phyloP scores from a whole-genome alignment of 495 filamentous ascomycete genomes.

The Talaromyces trachyspermus region DNA sequence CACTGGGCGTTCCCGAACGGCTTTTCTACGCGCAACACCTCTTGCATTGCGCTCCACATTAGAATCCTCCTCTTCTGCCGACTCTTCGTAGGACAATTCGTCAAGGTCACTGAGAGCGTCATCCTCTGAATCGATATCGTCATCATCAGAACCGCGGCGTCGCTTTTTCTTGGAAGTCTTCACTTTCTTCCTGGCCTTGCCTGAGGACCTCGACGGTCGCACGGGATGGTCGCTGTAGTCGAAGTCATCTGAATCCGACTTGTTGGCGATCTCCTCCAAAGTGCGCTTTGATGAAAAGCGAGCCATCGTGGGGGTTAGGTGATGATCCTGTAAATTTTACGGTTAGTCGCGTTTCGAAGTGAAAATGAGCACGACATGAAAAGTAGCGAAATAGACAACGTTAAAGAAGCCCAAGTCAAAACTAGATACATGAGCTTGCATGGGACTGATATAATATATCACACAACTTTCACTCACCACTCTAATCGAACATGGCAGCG shows the following conservation, averaged over 20 bases:
- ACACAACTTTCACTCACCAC: no score
- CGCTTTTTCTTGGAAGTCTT: conserved; percentile 43
- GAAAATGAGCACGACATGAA: background rate
- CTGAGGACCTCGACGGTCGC: conserved; percentile 26
- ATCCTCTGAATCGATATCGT: conserved; percentile 59
- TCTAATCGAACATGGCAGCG: no score
- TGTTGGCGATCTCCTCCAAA: conserved; percentile 67
- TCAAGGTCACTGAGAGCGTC: conserved; percentile 56
- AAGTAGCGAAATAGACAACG: background rate
- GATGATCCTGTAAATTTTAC: background rate
- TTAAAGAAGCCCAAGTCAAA: no score
- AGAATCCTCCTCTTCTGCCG: conserved; percentile 55
- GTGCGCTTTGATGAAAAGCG: conserved; percentile 53
- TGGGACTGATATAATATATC: no score
- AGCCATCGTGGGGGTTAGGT: conserved; percentile 32
- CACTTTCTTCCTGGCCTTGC: conserved; percentile 35
- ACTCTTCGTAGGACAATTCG: conserved; percentile 50
- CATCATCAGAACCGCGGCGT: conserved; percentile 52
- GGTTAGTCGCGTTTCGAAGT: background rate
- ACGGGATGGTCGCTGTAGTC: conserved; percentile 53
- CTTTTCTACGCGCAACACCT: conserved; percentile 61
- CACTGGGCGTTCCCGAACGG: conserved; percentile 39
- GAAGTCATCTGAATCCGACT: conserved; percentile 77
- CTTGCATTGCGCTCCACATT: conserved; percentile 58
- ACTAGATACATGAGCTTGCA: no score